Evolutionary conservation across 306 rosid species (phyloP), one percentile per base, ranked within the genome.

Genomic region (Corylus heterophylla): DNA sequence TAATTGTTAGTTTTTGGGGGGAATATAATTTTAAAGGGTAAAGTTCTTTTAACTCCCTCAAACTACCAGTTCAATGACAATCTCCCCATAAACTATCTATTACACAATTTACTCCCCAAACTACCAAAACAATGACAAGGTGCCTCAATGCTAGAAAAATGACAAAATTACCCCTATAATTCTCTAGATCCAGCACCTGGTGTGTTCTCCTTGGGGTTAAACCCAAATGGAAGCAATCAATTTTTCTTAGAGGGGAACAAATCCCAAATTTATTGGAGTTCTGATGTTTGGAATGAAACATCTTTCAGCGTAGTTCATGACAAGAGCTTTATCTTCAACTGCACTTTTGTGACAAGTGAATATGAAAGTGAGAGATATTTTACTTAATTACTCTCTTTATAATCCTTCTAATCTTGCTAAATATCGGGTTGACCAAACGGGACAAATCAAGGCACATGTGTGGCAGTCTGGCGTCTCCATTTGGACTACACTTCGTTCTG

Each of bases 101-200:
- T n/a, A n/a, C n/a, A n/a, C n/a, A n/a, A n/a, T n/a, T n/a, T n/a
- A n/a, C n/a, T n/a, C n/a, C n/a, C n/a, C n/a, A n/a, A n/a, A n/a
- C n/a, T n/a, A n/a, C n/a, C n/a, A n/a, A n/a, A n/a, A n/a, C n/a
- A n/a, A n/a, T n/a, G n/a, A 29, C 31, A 29, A 29, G 89, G 84
- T 27, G 87, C 84, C 89, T 88, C 3, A 83, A 87, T 73, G 49
- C 91, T 88, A 86, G 91, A 88, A 78, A 78, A 88, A 80, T 63
- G 42, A 0, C 73, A 85, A n/a, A n/a, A n/a, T n/a, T n/a, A n/a
- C n/a, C n/a, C n/a, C n/a, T n/a, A n/a, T n/a, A n/a, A n/a, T n/a
- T n/a, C n/a, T n/a, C n/a, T n/a, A 4, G 79, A 88, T 79, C 87
- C 91, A 11, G 81, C 86, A 13, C 10, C 77, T 4, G 91, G 89